phyloP scores from a whole-genome alignment of 441 rosid species.

The Heliophila coronopifolia region DNA sequence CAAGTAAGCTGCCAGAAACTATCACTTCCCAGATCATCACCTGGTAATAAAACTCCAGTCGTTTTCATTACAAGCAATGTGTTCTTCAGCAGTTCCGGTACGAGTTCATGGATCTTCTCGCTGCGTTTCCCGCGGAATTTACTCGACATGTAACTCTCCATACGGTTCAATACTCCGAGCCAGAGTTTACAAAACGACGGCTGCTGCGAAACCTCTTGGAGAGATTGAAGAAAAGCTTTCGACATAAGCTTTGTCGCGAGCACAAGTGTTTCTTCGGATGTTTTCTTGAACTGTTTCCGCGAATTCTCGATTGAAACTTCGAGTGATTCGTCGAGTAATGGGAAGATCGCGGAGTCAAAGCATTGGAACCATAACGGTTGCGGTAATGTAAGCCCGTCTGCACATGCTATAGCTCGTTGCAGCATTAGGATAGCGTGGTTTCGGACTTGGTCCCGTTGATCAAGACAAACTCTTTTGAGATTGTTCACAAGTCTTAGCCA shows the following conservation, averaged over 20 bases:
- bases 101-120: conserved; percentile 50
- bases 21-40: conserved; percentile 56
- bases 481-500: conserved; percentile 66
- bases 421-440: conserved; percentile 51
- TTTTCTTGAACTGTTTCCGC: conserved; percentile 46
- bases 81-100: conserved; percentile 66
- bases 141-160: conserved; percentile 50
- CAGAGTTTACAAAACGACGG: conserved; percentile 67
- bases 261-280: conserved; percentile 53
- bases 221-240: conserved; percentile 50
- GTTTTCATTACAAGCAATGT: conserved; percentile 60
- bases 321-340: conserved; percentile 50
- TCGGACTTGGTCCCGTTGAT: conserved; percentile 62
- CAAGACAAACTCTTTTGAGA: conserved; percentile 53
- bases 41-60: conserved; percentile 47
- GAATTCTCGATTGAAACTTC: conserved; percentile 41
- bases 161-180: conserved; percentile 52
- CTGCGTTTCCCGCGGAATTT: conserved; percentile 51
- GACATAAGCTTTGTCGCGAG: conserved; percentile 54
- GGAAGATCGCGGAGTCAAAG: conserved; percentile 51
- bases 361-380: conserved; percentile 52
- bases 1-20: conserved; percentile 70
- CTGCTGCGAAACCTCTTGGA: conserved; percentile 46
- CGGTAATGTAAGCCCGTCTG: conserved; percentile 43
- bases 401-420: conserved; percentile 46